phyloP scores from a whole-genome alignment of 805 yeast species.

The Kodamaea jinghongensis region DNA sequence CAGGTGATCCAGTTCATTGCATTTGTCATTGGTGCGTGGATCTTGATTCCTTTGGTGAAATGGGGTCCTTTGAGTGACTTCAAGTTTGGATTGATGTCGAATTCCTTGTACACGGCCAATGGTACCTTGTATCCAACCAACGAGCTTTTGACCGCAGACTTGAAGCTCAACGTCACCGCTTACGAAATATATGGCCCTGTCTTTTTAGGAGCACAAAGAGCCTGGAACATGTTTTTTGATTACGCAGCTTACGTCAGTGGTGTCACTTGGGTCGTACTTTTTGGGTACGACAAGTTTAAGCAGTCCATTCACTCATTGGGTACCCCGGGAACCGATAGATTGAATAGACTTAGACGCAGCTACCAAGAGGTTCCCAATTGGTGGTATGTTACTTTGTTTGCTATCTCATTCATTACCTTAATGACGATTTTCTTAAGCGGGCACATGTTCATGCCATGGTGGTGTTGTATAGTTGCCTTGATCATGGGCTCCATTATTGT shows the following conservation, averaged over 20 bases:
- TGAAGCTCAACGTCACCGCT: slow-evolving; percentile 44
- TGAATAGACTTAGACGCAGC: slow-evolving; percentile 38
- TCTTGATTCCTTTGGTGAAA: slow-evolving; percentile 45
- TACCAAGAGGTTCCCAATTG: slow-evolving; percentile 42
- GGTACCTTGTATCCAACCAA: slow-evolving; percentile 44
- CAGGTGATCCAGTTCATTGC: slow-evolving; percentile 48
- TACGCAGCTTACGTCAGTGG: slow-evolving; percentile 53
- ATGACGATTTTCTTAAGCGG: slow-evolving; percentile 32
- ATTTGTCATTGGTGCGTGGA: slow-evolving; percentile 48
- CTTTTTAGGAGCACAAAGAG: slow-evolving; percentile 46
- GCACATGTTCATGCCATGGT: slow-evolving; percentile 40
- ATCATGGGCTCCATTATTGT: slow-evolving; percentile 44
- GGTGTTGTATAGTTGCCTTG: slow-evolving; percentile 44
- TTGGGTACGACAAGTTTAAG: slow-evolving; percentile 30
- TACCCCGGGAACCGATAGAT: slow-evolving; percentile 35
- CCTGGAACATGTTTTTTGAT: slow-evolving; percentile 52
- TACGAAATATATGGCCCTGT: slow-evolving; percentile 45
- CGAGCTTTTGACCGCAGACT: slow-evolving; percentile 38
- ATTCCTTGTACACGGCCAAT: slow-evolving; percentile 33
- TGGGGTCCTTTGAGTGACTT: slow-evolving; percentile 36
- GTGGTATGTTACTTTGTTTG: slow-evolving; percentile 42
- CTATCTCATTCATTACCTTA: slow-evolving; percentile 33
- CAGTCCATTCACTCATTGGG: slow-evolving; percentile 17
- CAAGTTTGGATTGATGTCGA: slow-evolving; percentile 47
- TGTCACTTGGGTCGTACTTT: slow-evolving; percentile 42